Conservation (phyloP, 2,329 filamentous ascomycete genomes). For the Mariannaea elegans region DNA sequence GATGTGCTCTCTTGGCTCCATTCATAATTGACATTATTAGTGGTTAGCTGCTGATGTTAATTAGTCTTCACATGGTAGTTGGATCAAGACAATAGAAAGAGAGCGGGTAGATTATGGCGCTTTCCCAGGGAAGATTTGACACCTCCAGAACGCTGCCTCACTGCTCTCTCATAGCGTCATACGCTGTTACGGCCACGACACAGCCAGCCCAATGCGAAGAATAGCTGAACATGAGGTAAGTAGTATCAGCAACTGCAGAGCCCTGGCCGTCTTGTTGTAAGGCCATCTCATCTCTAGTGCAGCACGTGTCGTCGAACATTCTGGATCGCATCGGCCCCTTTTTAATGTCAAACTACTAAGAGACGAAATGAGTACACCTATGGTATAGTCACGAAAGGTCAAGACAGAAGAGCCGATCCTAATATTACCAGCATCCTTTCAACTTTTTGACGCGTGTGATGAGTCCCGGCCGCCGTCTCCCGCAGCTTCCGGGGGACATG, state of each 20-base stretch:
- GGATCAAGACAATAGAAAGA: not conserved
- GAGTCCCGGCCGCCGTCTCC: not conserved
- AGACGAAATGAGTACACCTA: not conserved
- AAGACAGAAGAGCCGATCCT: not conserved
- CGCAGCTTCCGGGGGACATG: constrained; percentile 12
- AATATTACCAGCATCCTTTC: not conserved
- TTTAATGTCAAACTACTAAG: not conserved
- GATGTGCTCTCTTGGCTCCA: constrained; percentile 2
- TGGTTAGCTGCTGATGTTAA: not conserved
- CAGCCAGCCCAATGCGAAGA: no score
- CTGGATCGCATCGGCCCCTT: not conserved
- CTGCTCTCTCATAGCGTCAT: no score
- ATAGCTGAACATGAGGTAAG: not conserved
- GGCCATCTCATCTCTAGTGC: not conserved
- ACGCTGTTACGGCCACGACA: no score
- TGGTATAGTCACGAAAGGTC: not conserved
- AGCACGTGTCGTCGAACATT: not conserved
- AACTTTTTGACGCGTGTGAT: not conserved
- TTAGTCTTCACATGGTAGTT: not conserved
- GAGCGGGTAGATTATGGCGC: not conserved
- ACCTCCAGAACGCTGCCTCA: no score
- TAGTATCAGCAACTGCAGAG: not conserved
- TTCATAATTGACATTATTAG: constrained; percentile 6
- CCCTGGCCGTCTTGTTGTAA: not conserved
- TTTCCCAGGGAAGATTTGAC: not conserved